Evolutionary conservation across 2,329 filamentous ascomycete genomes (phyloP).

Genomic region (Trichophyton equinum): DNA sequence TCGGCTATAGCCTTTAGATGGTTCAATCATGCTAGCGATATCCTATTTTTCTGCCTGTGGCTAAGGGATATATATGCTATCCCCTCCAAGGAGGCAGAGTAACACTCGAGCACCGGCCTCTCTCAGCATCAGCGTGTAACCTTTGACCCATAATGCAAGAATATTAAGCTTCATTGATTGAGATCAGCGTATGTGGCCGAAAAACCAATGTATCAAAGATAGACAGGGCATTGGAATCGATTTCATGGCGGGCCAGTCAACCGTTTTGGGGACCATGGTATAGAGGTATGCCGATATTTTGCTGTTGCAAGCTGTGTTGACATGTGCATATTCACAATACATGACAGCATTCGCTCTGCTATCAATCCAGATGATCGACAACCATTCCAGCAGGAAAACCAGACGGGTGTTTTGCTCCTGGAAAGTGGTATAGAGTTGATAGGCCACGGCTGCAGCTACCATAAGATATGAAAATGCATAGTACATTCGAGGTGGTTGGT

Average conservation of each 20-base stretch:
- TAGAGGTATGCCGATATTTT: neutral
- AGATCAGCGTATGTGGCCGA: slow-evolving; percentile 42
- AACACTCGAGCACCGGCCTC: slow-evolving; percentile 36
- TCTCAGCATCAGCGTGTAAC: slow-evolving; percentile 39
- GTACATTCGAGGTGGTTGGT: slow-evolving; percentile 16
- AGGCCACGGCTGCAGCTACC: slow-evolving; percentile 24
- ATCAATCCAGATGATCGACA: slow-evolving; percentile 44
- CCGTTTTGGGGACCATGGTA: neutral
- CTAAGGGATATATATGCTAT: slow-evolving; percentile 47
- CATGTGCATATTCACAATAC: slow-evolving; percentile 41
- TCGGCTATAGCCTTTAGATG: neutral
- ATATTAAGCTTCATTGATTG: slow-evolving; percentile 46
- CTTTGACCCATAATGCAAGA: slow-evolving; percentile 39
- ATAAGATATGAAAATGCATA: slow-evolving; percentile 30
- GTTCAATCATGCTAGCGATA: slow-evolving; percentile 28
- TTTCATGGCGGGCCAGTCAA: neutral
- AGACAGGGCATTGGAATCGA: neutral
- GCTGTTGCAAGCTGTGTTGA: slow-evolving; percentile 33
- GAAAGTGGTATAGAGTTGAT: slow-evolving; percentile 14
- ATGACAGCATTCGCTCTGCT: slow-evolving; percentile 42
- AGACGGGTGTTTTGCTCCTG: too few species aligned
- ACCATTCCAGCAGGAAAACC: slow-evolving; percentile 35
- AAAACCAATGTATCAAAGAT: neutral
- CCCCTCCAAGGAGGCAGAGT: slow-evolving; percentile 41
- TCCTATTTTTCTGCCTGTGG: slow-evolving; percentile 44